Evolutionary conservation across 2,329 filamentous ascomycete genomes (phyloP).

Genomic region (Colletotrichum sp.): DNA sequence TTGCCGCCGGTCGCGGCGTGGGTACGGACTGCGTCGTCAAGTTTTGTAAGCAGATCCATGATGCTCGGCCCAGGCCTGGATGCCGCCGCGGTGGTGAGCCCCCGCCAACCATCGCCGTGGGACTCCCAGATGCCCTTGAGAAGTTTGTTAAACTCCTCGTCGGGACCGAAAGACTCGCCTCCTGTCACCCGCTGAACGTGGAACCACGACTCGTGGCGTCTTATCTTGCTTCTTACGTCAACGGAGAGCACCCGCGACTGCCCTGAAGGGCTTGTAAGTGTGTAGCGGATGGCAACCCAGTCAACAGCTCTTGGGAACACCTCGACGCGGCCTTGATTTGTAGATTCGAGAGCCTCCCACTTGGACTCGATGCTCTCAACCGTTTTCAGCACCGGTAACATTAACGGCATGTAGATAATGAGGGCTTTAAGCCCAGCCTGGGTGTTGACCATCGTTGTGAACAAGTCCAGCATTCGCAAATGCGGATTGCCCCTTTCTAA

Average conservation of each 20-base stretch:
- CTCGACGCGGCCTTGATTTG: slow-evolving; percentile 51
- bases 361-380: slow-evolving; percentile 64
- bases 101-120: slow-evolving; percentile 50
- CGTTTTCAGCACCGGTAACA: slow-evolving; percentile 68
- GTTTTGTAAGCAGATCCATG: slow-evolving; percentile 50
- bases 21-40: slow-evolving; percentile 51
- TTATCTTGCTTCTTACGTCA: slow-evolving; percentile 54
- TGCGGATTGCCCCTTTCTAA: slow-evolving; percentile 72
- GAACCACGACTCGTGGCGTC: slow-evolving; percentile 57
- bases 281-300: slow-evolving; percentile 63
- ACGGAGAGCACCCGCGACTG: slow-evolving; percentile 48
- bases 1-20: slow-evolving; percentile 29
- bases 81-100: slow-evolving; percentile 52
- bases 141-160: slow-evolving; percentile 40
- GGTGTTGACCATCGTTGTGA: slow-evolving; percentile 64
- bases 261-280: slow-evolving; percentile 34
- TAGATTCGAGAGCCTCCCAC: slow-evolving; percentile 49
- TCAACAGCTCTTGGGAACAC: slow-evolving; percentile 60
- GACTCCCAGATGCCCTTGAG: slow-evolving; percentile 51
- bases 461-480: slow-evolving; percentile 62
- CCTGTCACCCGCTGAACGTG: slow-evolving; percentile 45
- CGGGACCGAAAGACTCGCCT: slow-evolving; percentile 17
- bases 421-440: slow-evolving; percentile 55
- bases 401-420: slow-evolving; percentile 60
- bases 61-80: slow-evolving; percentile 43